A percentile compares a stretch with the other conserved stretches of the same genome.
These are phyloP conservation scores for Claviceps capensis DNA, from an alignment of 2,329 filamentous ascomycete genomes.

Conservation along the genomic window DNA sequence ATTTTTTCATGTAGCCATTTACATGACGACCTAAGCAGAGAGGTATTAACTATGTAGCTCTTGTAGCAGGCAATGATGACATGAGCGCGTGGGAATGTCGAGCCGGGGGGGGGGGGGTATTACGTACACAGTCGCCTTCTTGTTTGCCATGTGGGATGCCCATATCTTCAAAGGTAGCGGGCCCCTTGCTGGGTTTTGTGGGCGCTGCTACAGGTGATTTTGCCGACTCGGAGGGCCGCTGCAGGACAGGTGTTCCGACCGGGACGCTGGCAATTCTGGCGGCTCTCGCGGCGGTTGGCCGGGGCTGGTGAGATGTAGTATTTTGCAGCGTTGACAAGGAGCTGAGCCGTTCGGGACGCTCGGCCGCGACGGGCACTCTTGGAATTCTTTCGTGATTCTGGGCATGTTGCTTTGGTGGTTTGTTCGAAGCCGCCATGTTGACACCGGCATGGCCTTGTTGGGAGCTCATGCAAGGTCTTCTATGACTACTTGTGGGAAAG, in stretches of 20 bases:
- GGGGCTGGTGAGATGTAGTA: constrained; percentile 5
- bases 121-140: constrained; percentile 80
- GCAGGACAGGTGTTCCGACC: constrained; percentile 14
- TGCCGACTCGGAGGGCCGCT: constrained; percentile 2
- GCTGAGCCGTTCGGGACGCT: constrained; percentile 19
- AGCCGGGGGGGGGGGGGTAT: too few relatives aligned
- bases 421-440: constrained; percentile 19
- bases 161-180: constrained; percentile 97
- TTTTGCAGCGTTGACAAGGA: constrained; percentile 16
- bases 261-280: constrained; percentile 25
- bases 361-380: constrained; percentile 17
- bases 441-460: constrained; percentile 14
- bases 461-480: constrained; percentile 13
- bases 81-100: neutral
- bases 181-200: constrained; percentile 51
- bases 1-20: neutral
- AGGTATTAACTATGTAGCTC: neutral
- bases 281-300: constrained; percentile 9
- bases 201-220: constrained; percentile 15
- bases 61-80: neutral
- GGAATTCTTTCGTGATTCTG: constrained; percentile 17
- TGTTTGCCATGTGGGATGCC: constrained; percentile 74
- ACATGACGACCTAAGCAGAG: neutral
- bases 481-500: constrained; percentile 6
- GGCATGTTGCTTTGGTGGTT: constrained; percentile 14